These are phyloP conservation scores for Cladosporium sp. DNA, from an alignment of 2,329 filamentous ascomycete species.

Conservation along the genomic window DNA sequence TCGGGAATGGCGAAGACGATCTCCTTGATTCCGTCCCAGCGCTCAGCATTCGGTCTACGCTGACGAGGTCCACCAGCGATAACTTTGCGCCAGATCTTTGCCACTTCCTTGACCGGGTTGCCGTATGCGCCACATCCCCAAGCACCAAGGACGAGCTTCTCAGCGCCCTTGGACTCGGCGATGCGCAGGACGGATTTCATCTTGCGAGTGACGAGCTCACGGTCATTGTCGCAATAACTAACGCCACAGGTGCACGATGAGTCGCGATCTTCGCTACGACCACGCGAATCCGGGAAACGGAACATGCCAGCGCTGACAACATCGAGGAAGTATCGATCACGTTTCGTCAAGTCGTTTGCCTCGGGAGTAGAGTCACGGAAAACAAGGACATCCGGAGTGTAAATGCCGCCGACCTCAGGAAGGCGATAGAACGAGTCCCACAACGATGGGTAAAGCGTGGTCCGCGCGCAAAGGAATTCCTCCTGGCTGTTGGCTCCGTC, in stretches of 20 bases:
- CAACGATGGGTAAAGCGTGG: constrained; percentile 54
- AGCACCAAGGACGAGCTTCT: constrained; percentile 53
- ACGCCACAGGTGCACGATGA: constrained; percentile 27
- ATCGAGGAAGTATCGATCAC: constrained; percentile 53
- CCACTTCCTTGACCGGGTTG: constrained; percentile 55
- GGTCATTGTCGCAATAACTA: constrained; percentile 42
- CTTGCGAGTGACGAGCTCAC: constrained; percentile 47
- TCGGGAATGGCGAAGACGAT: constrained; percentile 56
- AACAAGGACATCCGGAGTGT: constrained; percentile 54
- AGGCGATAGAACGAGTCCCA: constrained; percentile 55
- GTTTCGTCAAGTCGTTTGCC: constrained; percentile 35
- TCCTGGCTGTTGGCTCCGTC: constrained; percentile 56
- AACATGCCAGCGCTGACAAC: constrained; percentile 55
- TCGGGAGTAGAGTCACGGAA: constrained; percentile 43
- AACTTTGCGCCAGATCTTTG: constrained; percentile 47
- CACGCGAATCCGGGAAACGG: constrained; percentile 49
- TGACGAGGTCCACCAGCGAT: constrained; percentile 30
- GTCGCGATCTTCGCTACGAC: constrained; percentile 29
- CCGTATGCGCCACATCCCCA: constrained; percentile 62
- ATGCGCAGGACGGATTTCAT: constrained; percentile 55
- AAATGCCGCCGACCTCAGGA: constrained; percentile 52
- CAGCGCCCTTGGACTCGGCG: constrained; percentile 38
- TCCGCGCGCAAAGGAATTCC: constrained; percentile 56
- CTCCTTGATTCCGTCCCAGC: constrained; percentile 38
- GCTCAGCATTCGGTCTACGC: constrained; percentile 36